Evolutionary conservation across 1,284 basidiomycete genomes (phyloP).

Genomic region (Ceratobasidium sp.): DNA sequence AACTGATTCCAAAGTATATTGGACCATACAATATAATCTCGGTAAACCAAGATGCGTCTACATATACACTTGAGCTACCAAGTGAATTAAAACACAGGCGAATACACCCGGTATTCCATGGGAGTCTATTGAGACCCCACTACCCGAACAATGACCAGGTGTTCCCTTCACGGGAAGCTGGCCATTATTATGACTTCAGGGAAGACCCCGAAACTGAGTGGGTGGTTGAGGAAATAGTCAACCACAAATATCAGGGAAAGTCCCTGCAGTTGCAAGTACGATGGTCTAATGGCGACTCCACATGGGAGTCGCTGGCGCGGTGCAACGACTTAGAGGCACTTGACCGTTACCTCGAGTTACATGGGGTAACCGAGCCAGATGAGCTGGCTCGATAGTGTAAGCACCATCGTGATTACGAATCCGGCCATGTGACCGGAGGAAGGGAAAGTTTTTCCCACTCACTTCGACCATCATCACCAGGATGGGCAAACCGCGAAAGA

Average conservation of each 20-base stretch:
- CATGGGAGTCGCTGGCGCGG: neutral
- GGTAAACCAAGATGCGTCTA: neutral
- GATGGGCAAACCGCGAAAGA: neutral
- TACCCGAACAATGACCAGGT: slow-evolving; percentile 29
- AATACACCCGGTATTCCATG: slow-evolving; percentile 41
- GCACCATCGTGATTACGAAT: neutral
- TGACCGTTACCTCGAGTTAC: slow-evolving; percentile 1
- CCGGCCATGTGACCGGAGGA: neutral
- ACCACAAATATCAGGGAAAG: neutral
- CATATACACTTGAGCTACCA: slow-evolving; percentile 38
- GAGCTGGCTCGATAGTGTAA: neutral
- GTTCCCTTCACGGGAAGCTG: slow-evolving; percentile 20
- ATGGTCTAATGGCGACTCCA: slow-evolving; percentile 5
- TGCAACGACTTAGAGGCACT: neutral
- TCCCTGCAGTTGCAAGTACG: neutral
- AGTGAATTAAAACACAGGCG: slow-evolving; percentile 18
- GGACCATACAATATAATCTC: slow-evolving; percentile 24
- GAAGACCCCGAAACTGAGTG: neutral
- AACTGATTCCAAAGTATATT: slow-evolving; percentile 40
- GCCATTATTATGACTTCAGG: slow-evolving; percentile 10
- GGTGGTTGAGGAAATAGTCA: neutral
- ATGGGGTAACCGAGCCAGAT: neutral
- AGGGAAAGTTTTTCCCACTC: slow-evolving; percentile 9
- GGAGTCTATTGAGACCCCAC: slow-evolving; percentile 31
- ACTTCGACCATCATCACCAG: slow-evolving; percentile 1